Evolutionary conservation across 2,329 filamentous ascomycete species (phyloP).

Genomic region (Phialophora verrucosa): DNA sequence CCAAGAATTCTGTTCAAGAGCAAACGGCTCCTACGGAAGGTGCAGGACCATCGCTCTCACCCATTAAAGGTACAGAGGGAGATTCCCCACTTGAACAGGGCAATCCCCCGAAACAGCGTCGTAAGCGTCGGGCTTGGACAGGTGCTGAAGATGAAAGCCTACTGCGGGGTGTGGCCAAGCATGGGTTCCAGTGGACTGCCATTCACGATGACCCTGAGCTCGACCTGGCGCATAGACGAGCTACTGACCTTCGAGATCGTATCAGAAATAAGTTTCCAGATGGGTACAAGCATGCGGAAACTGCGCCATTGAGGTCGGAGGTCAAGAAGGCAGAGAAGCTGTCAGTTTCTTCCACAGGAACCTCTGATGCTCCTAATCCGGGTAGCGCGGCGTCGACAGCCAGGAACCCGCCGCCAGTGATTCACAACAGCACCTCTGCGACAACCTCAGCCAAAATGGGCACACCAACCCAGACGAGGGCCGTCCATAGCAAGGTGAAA

Average conservation of each 20-base stretch:
- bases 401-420: neutral
- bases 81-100: constrained; percentile 33
- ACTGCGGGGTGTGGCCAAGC: constrained; percentile 62
- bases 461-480: constrained; percentile 8
- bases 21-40: constrained; percentile 20
- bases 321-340: constrained; percentile 35
- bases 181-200: constrained; percentile 65
- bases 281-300: constrained; percentile 58
- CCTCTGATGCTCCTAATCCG: neutral
- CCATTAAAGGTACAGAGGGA: constrained; percentile 9
- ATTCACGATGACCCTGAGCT: constrained; percentile 63
- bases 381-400: constrained; percentile 8
- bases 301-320: constrained; percentile 39
- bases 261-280: constrained; percentile 66
- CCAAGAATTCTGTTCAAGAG: constrained; percentile 19
- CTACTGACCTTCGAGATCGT: constrained; percentile 66
- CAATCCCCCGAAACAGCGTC: constrained; percentile 54
- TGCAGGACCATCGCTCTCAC: constrained; percentile 35
- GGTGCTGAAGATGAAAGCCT: constrained; percentile 63
- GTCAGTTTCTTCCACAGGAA: constrained; percentile 3
- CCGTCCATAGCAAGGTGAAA: constrained; percentile 15
- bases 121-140: constrained; percentile 62
- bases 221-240: constrained; percentile 57
- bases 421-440: neutral
- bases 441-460: neutral